These are phyloP conservation scores for Cystoderma amianthinum DNA, from an alignment of 768 basidiomycete genomes.

Conservation along the genomic window DNA sequence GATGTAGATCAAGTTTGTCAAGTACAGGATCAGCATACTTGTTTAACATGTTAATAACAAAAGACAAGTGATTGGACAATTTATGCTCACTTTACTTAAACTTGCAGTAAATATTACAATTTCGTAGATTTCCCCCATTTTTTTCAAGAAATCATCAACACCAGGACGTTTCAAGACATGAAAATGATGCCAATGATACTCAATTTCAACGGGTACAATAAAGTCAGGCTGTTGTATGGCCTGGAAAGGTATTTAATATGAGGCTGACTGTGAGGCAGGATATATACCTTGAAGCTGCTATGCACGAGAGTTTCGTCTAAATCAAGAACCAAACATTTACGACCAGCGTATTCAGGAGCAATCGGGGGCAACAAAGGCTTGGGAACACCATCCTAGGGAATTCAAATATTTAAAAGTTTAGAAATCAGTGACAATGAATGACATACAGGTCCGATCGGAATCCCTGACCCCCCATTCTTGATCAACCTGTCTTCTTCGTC, in stretches of 20 bases:
- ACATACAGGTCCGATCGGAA: constrained; percentile 87
- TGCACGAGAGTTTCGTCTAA: constrained; percentile 96
- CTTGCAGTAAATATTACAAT: constrained; percentile 99
- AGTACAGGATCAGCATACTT: constrained; percentile 98
- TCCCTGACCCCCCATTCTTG: constrained; percentile 87
- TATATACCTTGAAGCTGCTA: constrained; percentile 89
- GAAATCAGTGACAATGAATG: background rate
- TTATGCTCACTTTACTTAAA: constrained; percentile 77
- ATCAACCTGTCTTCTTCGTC: constrained; percentile 92
- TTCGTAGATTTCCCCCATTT: constrained; percentile 98
- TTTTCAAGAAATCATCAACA: constrained; percentile 92
- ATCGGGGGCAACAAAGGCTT: constrained; percentile 84
- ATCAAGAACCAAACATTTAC: constrained; percentile 95
- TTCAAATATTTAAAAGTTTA: background rate
- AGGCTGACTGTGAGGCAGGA: background rate
- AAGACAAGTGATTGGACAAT: background rate
- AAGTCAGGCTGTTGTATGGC: constrained; percentile 93
- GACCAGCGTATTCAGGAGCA: constrained; percentile 72
- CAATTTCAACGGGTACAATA: constrained; percentile 98
- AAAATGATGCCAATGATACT: constrained; percentile 97
- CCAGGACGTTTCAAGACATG: constrained; percentile 98
- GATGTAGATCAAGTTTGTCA: constrained; percentile 91
- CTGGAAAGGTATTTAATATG: constrained; percentile 28
- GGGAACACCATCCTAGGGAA: constrained; percentile 77
- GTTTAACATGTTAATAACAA: background rate